phyloP scores from a whole-genome alignment of 1,284 basidiomycete genomes.

The Cryptococcus amylolentus region DNA sequence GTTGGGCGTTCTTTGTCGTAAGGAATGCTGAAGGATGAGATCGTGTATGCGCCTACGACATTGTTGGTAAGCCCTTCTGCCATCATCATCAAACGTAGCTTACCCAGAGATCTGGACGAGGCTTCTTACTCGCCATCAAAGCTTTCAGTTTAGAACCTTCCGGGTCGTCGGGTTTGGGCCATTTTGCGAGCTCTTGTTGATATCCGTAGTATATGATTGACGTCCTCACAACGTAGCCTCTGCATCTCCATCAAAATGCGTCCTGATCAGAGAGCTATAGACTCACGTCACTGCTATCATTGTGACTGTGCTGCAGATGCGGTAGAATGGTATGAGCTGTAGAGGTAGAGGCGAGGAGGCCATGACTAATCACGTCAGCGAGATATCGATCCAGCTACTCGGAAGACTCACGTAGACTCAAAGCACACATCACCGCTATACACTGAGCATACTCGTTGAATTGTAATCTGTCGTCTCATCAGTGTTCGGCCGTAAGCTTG shows the following conservation, averaged over 20 bases:
- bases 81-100: constrained; percentile 1
- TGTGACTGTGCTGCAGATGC: constrained; percentile 31
- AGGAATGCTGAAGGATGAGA: constrained; percentile 39
- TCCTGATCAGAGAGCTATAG: not conserved
- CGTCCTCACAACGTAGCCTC: constrained; percentile 24
- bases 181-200: constrained; percentile 20
- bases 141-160: constrained; percentile 10
- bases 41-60: constrained; percentile 29
- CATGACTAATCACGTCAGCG: constrained; percentile 13
- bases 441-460: constrained; percentile 34
- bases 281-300: constrained; percentile 31
- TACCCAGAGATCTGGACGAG: constrained; percentile 28
- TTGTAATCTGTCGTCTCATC: constrained; percentile 22
- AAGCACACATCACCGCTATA: constrained; percentile 28
- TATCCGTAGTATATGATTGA: constrained; percentile 37
- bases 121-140: constrained; percentile 14
- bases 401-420: constrained; percentile 27
- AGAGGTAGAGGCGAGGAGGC: constrained; percentile 23
- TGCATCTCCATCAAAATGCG: constrained; percentile 1
- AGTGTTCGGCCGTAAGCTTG: not conserved
- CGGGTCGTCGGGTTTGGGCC: constrained; percentile 16
- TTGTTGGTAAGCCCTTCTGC: not conserved
- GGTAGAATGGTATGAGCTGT: constrained; percentile 30
- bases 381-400: not conserved
- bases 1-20: constrained; percentile 35